Evolutionary conservation across 495 filamentous ascomycete genomes (phyloP), one percentile per base, ranked within the genome.

Genomic region (Neurospora sp.): DNA sequence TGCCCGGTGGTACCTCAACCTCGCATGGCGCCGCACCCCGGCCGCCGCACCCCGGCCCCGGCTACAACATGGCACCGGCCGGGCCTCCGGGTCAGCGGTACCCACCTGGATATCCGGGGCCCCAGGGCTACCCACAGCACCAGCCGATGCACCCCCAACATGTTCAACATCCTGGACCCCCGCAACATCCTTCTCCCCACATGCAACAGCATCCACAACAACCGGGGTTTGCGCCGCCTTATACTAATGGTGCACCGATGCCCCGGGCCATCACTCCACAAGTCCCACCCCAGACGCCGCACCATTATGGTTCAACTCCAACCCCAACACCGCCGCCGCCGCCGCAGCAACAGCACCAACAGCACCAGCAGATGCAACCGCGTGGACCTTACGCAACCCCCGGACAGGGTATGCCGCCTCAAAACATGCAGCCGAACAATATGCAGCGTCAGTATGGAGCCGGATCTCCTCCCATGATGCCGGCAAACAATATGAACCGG

Each of bases 191-290:
- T 35, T 65, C 53, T 65, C 53, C 53, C 53, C 53, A 65, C 53
- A 65, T 65, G 53, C 53, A 65, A 22, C 80, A 74, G 27, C 73
- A 77, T 31, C 71, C 65, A 3, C 74, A 74, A 5, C 77, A 76
- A 10, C 70, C 73, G 12, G 74, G 74, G 3, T 73, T 74, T 74
- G 68, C 68, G 37, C 81, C 77, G 18, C 75, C 77, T 10, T 81
- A 80, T 69, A 45, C 78, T 2, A 83, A 83, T 48, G 80, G 81
- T 20, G 76, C 73, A 18, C 79, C 74, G 45, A 78, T 81, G 76
- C 77, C 75, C 4, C 76, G 81, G 20, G 77, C 77, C 3, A 82
- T 83, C 70, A 76, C 81, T 7, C 82, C 81, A 3, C 81, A 82
- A 44, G 72, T 80, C 5, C 75, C 75, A 27, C 81, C 76, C 14